A percentile compares a stretch with the other conserved stretches of the same genome.
Evolutionary conservation across 371 early-diverging fungal genomes (phyloP).

Genomic region (Saksenaea oblongispora): DNA sequence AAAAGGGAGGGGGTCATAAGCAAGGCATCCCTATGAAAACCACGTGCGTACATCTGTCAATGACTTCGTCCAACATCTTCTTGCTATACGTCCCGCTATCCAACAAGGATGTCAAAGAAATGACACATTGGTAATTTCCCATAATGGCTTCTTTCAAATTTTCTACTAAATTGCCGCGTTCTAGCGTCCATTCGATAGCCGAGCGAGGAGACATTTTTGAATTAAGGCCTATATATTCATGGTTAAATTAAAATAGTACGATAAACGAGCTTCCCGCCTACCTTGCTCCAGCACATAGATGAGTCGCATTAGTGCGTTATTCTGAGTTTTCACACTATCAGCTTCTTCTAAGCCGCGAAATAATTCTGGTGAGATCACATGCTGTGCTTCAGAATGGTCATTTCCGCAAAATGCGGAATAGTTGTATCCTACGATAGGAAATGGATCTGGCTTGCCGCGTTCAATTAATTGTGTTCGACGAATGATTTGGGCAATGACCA

Average conservation of each 20-base stretch:
- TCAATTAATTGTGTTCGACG: slow-evolving; percentile 56
- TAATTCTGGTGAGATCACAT: slow-evolving; percentile 23
- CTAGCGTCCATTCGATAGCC: slow-evolving; percentile 64
- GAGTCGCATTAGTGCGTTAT: slow-evolving; percentile 54
- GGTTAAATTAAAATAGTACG: not conserved
- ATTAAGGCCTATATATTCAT: slow-evolving; percentile 25
- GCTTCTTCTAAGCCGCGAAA: slow-evolving; percentile 46
- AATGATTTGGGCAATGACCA: slow-evolving; percentile 62
- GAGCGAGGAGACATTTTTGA: slow-evolving; percentile 44
- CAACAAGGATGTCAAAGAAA: slow-evolving; percentile 52
- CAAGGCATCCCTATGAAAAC: no score
- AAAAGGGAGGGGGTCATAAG: no score
- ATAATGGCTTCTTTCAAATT: slow-evolving; percentile 62
- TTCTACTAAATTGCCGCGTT: slow-evolving; percentile 53
- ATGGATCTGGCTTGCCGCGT: slow-evolving; percentile 46
- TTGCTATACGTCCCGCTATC: slow-evolving; percentile 58
- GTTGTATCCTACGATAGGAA: slow-evolving; percentile 42
- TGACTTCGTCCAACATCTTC: slow-evolving; percentile 55
- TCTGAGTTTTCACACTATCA: slow-evolving; percentile 47
- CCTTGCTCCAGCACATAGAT: slow-evolving; percentile 64
- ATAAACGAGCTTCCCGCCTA: slow-evolving; percentile 2
- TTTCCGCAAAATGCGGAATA: slow-evolving; percentile 13
- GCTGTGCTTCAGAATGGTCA: slow-evolving; percentile 7
- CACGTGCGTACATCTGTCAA: slow-evolving; percentile 65
- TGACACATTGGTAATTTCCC: slow-evolving; percentile 65